phyloP scores from a whole-genome alignment of 2,329 filamentous ascomycete genomes.

The Cadophora sp. region DNA sequence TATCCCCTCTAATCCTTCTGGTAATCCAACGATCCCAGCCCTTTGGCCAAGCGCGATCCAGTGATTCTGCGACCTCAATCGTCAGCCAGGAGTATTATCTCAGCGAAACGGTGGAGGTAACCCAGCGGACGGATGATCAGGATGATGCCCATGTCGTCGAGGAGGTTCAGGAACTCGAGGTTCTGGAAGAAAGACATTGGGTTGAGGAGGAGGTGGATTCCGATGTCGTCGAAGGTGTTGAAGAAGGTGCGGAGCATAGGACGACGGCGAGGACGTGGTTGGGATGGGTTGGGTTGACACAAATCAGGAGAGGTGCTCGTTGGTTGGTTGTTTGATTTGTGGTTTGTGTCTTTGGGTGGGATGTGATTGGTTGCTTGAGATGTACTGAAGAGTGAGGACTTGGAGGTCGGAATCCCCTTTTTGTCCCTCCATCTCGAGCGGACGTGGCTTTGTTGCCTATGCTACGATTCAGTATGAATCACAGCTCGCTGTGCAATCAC shows the following conservation, averaged over 20 bases:
- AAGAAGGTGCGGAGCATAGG: slow-evolving; percentile 27
- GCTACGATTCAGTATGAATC: slow-evolving; percentile 13
- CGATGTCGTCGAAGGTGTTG: slow-evolving; percentile 39
- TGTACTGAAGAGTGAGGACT: not conserved
- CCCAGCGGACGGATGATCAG: slow-evolving; percentile 35
- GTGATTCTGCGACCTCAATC: slow-evolving; percentile 9
- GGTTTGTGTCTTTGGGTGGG: not conserved
- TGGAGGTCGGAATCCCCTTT: not conserved
- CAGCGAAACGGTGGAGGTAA: slow-evolving; percentile 31
- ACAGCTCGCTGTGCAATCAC: slow-evolving; percentile 18
- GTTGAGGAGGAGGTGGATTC: slow-evolving; percentile 33
- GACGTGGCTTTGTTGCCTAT: slow-evolving; percentile 7
- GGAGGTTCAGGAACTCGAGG: slow-evolving; percentile 30
- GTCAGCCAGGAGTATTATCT: slow-evolving; percentile 21
- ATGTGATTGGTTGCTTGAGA: not conserved
- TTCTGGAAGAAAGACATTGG: slow-evolving; percentile 30
- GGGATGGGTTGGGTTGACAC: not conserved
- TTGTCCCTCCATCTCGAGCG: not conserved
- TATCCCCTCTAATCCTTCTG: not conserved
- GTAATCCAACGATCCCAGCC: slow-evolving; percentile 2
- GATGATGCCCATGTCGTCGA: slow-evolving; percentile 39
- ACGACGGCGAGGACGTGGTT: not conserved
- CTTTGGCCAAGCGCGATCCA: slow-evolving; percentile 14
- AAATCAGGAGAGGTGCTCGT: not conserved
- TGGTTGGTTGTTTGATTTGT: not conserved